These are phyloP conservation scores for Ambrosia artemisiifolia DNA, from an alignment of 129 eudicot genomes.

Conservation along the genomic window DNA sequence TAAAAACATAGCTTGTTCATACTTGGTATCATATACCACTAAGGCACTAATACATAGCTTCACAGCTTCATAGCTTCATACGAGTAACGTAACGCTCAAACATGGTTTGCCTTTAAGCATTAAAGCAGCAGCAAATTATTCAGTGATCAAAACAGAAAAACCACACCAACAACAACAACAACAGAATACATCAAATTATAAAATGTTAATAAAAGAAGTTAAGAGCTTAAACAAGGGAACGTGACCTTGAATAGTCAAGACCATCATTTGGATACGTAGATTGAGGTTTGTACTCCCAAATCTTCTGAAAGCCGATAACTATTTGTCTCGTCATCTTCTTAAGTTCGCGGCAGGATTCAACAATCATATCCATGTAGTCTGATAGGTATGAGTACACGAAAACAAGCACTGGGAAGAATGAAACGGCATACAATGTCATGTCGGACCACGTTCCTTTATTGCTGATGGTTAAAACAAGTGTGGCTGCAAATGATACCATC, in stretches of 20 bases:
- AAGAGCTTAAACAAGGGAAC: conserved; percentile 9
- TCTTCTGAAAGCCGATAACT: not conserved
- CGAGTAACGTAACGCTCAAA: not conserved
- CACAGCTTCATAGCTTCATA: not conserved
- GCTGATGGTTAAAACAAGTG: conserved; percentile 30
- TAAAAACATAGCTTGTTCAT: not conserved
- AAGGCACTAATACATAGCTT: not conserved
- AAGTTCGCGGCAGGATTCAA: not conserved
- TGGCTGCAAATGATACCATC: conserved; percentile 53
- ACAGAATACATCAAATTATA: not conserved
- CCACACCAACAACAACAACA: not conserved
- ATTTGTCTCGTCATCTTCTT: not conserved
- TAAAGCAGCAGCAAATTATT: not conserved
- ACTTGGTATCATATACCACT: not conserved
- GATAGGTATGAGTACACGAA: conserved; percentile 22
- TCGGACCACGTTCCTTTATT: conserved; percentile 20
- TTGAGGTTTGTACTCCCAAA: conserved; percentile 26
- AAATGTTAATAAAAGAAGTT: not conserved
- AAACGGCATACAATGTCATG: conserved; percentile 28
- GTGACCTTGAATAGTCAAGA: not conserved
- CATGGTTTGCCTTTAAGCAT: not conserved
- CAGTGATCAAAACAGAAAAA: not conserved
- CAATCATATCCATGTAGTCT: not conserved
- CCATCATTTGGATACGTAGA: not conserved
- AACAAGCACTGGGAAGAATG: conserved; percentile 39